Percentiles rank a stretch among this genome's conserved stretches.
Conservation (phyloP, 1,284 basidiomycete species). For the Sanguinoderma infundibulare region DNA sequence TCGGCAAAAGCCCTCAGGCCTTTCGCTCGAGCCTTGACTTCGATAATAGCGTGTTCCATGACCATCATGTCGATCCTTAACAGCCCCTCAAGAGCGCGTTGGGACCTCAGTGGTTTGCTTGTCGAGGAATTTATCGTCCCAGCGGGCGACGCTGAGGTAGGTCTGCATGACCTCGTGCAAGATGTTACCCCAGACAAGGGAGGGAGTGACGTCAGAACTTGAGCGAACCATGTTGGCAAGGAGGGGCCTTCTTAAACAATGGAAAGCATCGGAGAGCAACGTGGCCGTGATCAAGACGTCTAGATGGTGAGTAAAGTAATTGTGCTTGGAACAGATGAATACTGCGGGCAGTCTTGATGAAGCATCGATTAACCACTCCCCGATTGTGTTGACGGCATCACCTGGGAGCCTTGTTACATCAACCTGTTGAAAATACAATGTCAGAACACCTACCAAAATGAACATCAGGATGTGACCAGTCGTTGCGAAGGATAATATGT, state of each 20-base stretch:
- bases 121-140: slow-evolving; percentile 65
- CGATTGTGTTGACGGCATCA: slow-evolving; percentile 81
- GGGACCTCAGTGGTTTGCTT: slow-evolving; percentile 56
- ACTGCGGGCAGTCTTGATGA: slow-evolving; percentile 47
- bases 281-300: slow-evolving; percentile 91
- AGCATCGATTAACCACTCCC: slow-evolving; percentile 37
- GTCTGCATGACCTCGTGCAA: slow-evolving; percentile 88
- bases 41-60: slow-evolving; percentile 65
- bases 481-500: slow-evolving; percentile 60
- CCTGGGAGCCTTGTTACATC: slow-evolving; percentile 43
- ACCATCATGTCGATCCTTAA: slow-evolving; percentile 63
- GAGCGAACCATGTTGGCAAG: slow-evolving; percentile 66
- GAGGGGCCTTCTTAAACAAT: slow-evolving; percentile 84
- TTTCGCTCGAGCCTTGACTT: slow-evolving; percentile 63
- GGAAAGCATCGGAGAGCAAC: slow-evolving; percentile 79
- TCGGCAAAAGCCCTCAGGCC: slow-evolving; percentile 69
- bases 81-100: slow-evolving; percentile 58
- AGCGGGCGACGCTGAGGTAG: slow-evolving; percentile 63
- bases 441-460: slow-evolving; percentile 47
- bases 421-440: background rate
- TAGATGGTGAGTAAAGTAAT: slow-evolving; percentile 84
- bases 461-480: slow-evolving; percentile 67
- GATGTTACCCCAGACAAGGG: slow-evolving; percentile 88
- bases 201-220: slow-evolving; percentile 60
- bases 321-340: slow-evolving; percentile 56